These are phyloP conservation scores for Plectosphaerella cucumerina DNA, from an alignment of 2,329 filamentous ascomycete species.

Conservation along the genomic window DNA sequence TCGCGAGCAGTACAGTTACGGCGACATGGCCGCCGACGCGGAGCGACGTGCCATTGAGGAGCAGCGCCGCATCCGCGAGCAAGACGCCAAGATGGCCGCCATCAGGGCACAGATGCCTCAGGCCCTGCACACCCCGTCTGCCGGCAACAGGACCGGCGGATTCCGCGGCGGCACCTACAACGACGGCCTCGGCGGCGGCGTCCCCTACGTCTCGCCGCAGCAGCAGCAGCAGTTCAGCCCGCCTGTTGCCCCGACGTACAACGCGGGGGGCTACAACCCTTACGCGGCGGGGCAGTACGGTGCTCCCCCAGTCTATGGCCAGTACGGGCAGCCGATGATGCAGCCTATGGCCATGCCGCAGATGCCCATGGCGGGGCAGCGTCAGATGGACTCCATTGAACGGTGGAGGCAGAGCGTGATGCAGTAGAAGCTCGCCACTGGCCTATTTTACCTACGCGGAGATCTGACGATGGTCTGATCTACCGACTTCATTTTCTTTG, in stretches of 20 bases:
- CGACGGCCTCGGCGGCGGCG: conserved; percentile 41
- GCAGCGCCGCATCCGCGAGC: conserved; percentile 32
- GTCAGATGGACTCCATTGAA: conserved; percentile 13
- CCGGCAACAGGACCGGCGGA: conserved; percentile 33
- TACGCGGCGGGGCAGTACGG: background rate
- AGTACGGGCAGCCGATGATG: conserved; percentile 8
- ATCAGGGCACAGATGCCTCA: conserved; percentile 47
- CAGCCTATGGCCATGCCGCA: conserved; percentile 10
- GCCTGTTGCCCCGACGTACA: conserved; percentile 15
- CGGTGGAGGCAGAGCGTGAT: conserved; percentile 38
- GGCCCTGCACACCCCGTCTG: conserved; percentile 21
- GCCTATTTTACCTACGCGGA: too few species aligned
- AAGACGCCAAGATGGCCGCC: conserved; percentile 43
- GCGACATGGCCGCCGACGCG: conserved; percentile 24
- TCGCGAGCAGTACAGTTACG: conserved; percentile 25
- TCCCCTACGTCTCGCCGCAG: conserved; percentile 12
- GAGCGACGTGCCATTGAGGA: conserved; percentile 37
- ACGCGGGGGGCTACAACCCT: conserved; percentile 11
- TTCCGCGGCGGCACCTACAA: conserved; percentile 52
- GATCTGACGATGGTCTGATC: too few species aligned
- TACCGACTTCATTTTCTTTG: too few species aligned
- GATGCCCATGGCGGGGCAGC: conserved; percentile 5
- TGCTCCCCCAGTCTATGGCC: too few species aligned
- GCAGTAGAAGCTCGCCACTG: background rate
- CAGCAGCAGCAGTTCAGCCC: background rate